Conservation (phyloP, 306 rosid genomes). For the Medicago lupulina region DNA sequence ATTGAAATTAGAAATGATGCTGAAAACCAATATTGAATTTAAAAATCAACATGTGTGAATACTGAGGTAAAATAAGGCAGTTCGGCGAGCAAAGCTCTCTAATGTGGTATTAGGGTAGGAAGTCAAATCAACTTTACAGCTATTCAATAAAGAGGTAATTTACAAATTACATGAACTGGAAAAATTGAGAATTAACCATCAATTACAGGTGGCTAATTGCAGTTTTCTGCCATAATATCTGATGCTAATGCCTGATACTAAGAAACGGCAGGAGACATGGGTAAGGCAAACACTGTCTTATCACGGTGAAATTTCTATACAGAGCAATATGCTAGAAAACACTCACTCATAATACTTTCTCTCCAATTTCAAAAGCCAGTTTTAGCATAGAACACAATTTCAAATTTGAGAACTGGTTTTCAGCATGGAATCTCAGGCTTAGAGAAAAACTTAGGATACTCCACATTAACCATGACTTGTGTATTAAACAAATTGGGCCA, state of each 20-base stretch:
- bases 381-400: not conserved
- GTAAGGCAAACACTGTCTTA: not conserved
- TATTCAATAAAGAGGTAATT: not conserved
- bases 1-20: not conserved
- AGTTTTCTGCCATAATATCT: not conserved
- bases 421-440: not conserved
- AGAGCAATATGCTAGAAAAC: not conserved
- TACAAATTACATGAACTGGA: not conserved
- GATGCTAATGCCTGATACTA: not conserved
- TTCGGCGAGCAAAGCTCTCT: not conserved
- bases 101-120: not conserved
- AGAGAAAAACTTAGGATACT: not conserved
- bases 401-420: not conserved
- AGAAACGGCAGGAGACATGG: not conserved
- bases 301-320: not conserved
- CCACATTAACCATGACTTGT: not conserved
- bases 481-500: not conserved
- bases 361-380: not conserved
- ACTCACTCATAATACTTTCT: not conserved
- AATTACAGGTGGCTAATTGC: constrained; percentile 3
- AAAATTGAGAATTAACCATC: constrained; percentile 9
- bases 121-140: constrained; percentile 12
- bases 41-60: constrained; percentile 9
- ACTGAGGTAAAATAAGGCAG: not conserved
- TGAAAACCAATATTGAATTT: not conserved